phyloP scores from a whole-genome alignment of 2,329 filamentous ascomycete species.

The Dendrostoma leiphaemia region DNA sequence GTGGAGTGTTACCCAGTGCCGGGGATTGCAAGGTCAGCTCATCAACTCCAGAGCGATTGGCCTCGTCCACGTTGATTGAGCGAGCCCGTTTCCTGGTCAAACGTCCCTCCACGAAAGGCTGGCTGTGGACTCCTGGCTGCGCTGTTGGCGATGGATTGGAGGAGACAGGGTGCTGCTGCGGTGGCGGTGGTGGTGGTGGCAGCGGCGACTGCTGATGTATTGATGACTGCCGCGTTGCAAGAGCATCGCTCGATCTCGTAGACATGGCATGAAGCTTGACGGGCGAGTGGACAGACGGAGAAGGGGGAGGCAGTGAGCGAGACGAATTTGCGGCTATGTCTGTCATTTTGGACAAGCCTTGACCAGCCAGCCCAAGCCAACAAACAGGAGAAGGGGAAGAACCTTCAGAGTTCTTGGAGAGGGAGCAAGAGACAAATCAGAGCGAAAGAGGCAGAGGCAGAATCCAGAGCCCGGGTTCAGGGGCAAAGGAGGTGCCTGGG shows the following conservation, averaged over 20 bases:
- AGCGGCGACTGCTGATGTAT: slow-evolving; percentile 4
- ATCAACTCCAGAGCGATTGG: slow-evolving; percentile 36
- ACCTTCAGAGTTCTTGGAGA: not conserved
- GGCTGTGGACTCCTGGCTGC: slow-evolving; percentile 2
- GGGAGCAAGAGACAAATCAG: not conserved
- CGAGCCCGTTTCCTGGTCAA: slow-evolving; percentile 41
- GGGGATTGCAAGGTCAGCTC: slow-evolving; percentile 35
- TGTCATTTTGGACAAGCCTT: slow-evolving; percentile 17
- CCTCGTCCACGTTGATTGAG: slow-evolving; percentile 44
- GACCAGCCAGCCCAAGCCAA: slow-evolving; percentile 9
- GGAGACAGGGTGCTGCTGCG: not conserved
- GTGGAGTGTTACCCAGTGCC: slow-evolving; percentile 22
- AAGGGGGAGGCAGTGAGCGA: slow-evolving; percentile 15
- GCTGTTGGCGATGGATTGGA: not conserved
- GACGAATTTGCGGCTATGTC: slow-evolving; percentile 17
- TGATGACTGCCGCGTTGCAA: slow-evolving; percentile 10
- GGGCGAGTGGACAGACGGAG: slow-evolving; percentile 10
- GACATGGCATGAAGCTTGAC: slow-evolving; percentile 20
- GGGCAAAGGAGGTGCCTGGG: not conserved
- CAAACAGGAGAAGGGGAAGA: slow-evolving; percentile 4
- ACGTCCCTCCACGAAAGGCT: slow-evolving; percentile 16
- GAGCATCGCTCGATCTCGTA: slow-evolving; percentile 20
- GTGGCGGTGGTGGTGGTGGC: slow-evolving; percentile 1
- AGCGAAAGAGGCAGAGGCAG: not conserved
- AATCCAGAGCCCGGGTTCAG: not conserved